phyloP scores from a whole-genome alignment of 495 filamentous ascomycete species.

The Penicillium nucicola region DNA sequence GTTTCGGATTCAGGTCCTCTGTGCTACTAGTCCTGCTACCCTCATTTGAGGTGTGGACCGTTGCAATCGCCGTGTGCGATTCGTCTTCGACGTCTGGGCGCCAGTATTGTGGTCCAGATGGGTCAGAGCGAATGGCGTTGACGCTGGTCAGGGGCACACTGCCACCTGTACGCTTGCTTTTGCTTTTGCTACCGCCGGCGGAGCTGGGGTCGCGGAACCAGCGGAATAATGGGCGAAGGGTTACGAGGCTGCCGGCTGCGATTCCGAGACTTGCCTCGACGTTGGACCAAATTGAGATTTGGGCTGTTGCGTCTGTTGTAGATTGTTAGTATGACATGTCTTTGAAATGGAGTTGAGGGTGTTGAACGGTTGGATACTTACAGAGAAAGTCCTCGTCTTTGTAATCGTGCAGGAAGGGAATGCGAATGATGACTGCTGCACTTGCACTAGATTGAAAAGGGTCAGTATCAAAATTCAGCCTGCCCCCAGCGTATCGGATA shows the following conservation, averaged over 20 bases:
- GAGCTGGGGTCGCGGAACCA: constrained; percentile 39
- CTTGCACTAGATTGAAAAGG: constrained; percentile 23
- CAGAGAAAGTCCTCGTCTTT: constrained; percentile 30
- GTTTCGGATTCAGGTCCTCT: constrained; percentile 35
- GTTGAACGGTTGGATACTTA: constrained; percentile 12
- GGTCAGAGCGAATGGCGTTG: constrained; percentile 18
- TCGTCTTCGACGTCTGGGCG: constrained; percentile 31
- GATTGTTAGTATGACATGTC: constrained; percentile 10
- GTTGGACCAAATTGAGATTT: constrained; percentile 47
- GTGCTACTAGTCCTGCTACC: constrained; percentile 36
- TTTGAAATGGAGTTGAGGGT: not conserved
- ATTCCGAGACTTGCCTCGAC: constrained; percentile 47
- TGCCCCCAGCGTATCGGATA: not conserved
- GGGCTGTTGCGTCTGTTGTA: constrained; percentile 34
- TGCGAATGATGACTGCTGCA: constrained; percentile 37
- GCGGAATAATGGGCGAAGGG: constrained; percentile 47
- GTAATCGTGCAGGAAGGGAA: constrained; percentile 31
- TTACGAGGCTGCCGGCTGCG: constrained; percentile 44
- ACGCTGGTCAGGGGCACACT: constrained; percentile 35
- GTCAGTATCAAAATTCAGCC: not conserved
- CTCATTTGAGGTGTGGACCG: constrained; percentile 26
- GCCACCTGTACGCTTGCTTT: constrained; percentile 24
- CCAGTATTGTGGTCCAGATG: constrained; percentile 30
- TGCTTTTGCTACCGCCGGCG: constrained; percentile 14
- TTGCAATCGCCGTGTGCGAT: constrained; percentile 27